Conservation (phyloP, 2,329 filamentous ascomycete genomes). For the Boeremia lycopersici region DNA sequence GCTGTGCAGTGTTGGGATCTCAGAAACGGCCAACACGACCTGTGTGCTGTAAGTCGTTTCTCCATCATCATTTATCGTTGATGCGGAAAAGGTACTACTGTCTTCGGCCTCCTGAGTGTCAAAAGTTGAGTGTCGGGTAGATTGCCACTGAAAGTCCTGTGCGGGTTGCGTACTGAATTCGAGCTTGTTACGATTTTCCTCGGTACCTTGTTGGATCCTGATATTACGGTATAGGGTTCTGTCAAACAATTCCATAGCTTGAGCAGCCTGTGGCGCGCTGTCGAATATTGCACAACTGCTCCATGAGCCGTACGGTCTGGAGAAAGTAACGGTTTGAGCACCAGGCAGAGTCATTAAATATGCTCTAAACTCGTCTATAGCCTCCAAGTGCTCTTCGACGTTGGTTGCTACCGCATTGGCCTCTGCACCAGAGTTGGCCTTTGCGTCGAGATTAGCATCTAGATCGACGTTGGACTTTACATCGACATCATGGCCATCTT, state of each 20-base stretch:
- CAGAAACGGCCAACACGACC: slow-evolving; percentile 18
- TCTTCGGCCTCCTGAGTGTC: slow-evolving; percentile 4
- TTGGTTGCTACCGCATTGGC: slow-evolving; percentile 7
- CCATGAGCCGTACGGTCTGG: slow-evolving; percentile 30
- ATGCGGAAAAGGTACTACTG: slow-evolving; percentile 17
- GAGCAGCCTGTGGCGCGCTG: slow-evolving; percentile 14
- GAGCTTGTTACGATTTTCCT: slow-evolving; percentile 20
- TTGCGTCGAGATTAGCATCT: background rate
- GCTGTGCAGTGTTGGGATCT: slow-evolving; percentile 36
- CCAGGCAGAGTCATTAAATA: slow-evolving; percentile 29
- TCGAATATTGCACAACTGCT: slow-evolving; percentile 28
- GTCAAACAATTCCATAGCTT: slow-evolving; percentile 28
- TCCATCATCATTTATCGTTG: slow-evolving; percentile 17
- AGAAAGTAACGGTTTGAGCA: slow-evolving; percentile 27
- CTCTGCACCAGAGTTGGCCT: slow-evolving; percentile 12
- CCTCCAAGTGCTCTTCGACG: slow-evolving; percentile 21
- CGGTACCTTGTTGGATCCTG: slow-evolving; percentile 18
- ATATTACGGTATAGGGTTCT: slow-evolving; percentile 22
- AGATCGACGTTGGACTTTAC: too few species aligned
- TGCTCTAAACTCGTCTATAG: slow-evolving; percentile 22
- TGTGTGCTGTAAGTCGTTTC: slow-evolving; percentile 1
- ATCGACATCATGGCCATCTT: background rate
- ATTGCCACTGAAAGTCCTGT: background rate
- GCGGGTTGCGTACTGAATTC: slow-evolving; percentile 24
- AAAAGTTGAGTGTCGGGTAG: slow-evolving; percentile 1